phyloP scores from a whole-genome alignment of 208 protist genomes.

The Leishmania turanica region DNA sequence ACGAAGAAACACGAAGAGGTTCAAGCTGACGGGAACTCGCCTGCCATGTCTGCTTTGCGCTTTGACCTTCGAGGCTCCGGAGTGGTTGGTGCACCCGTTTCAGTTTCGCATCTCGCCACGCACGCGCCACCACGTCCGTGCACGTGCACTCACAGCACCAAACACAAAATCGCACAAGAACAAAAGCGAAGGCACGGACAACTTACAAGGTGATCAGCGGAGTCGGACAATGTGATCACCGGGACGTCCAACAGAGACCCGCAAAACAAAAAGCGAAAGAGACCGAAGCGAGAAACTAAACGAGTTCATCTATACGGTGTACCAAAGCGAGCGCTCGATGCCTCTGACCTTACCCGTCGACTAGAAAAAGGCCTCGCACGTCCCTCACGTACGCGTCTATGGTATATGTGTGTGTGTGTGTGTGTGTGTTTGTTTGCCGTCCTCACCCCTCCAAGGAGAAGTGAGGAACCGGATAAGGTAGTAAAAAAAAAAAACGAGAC shows the following conservation, averaged over 20 bases:
- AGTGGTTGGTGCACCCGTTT: too few relatives aligned
- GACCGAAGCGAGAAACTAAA: constrained; percentile 4
- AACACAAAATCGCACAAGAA: background rate
- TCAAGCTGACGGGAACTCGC: background rate
- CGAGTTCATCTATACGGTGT: constrained; percentile 10
- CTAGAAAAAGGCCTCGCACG: background rate
- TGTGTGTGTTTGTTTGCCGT: background rate
- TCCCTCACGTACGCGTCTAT: constrained; percentile 12
- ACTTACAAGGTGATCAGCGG: background rate
- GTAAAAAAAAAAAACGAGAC: background rate
- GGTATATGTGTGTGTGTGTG: background rate
- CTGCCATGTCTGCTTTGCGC: background rate
- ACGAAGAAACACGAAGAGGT: background rate
- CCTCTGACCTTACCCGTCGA: background rate
- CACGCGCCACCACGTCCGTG: background rate
- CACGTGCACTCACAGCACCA: background rate
- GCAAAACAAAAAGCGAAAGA: constrained; percentile 4
- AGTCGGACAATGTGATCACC: background rate
- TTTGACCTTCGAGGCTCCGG: background rate
- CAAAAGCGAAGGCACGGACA: background rate
- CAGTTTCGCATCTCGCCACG: background rate
- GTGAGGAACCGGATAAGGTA: background rate
- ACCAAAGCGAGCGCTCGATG: background rate
- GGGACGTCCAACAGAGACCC: background rate
- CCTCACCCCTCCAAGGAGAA: background rate